Evolutionary conservation across 805 yeast genomes (phyloP), one percentile per base, ranked within the genome.

Genomic region (Hanseniaspora meyeri): DNA sequence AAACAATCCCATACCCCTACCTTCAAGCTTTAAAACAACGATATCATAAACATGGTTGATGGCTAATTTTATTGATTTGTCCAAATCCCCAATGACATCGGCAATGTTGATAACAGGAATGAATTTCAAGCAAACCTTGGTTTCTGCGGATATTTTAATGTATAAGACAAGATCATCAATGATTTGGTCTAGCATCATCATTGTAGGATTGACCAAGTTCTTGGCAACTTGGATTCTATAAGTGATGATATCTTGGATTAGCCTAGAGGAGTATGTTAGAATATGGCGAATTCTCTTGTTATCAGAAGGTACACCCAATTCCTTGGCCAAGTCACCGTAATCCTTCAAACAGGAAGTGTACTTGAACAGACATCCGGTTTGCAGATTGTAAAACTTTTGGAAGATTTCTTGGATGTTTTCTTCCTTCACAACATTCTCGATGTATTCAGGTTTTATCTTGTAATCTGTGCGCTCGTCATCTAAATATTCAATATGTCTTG

Each of bases 171-270:
- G 85, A 66, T 88, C 95, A 48, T 81, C 89, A 59, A 91, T 78
- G 77, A 88, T 84, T 69, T 91, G 96, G 68, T 93, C 98, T 62
- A 93, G 87, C 83, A 88, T 87, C 89, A 88, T 85, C 81, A 90
- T 80, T 0, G 97, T 89, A 1, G 96, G 96, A 63, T 84, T 85
- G 53, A 77, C 80, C 49, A 91, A 70, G 64, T 84, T 85, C 66
- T 78, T 75, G 2, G 97, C 95, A 66, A 87, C 89, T 1, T 76
- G 72, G 47, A 91, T 72, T 61, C 97, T 77, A 43, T 86, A 78
- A 38, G 77, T 76, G 45, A 90, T 83, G 52, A 87, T 78, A 63
- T 87, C 96, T 63, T 83, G 84, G 62, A 89, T 82, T 47, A 93
- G 72, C 59, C 79, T 80, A 63, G 87, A 75, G 0, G 97, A 97